These are phyloP conservation scores for Tremellales sp. DNA, from an alignment of 1,284 basidiomycete species.

Conservation along the genomic window DNA sequence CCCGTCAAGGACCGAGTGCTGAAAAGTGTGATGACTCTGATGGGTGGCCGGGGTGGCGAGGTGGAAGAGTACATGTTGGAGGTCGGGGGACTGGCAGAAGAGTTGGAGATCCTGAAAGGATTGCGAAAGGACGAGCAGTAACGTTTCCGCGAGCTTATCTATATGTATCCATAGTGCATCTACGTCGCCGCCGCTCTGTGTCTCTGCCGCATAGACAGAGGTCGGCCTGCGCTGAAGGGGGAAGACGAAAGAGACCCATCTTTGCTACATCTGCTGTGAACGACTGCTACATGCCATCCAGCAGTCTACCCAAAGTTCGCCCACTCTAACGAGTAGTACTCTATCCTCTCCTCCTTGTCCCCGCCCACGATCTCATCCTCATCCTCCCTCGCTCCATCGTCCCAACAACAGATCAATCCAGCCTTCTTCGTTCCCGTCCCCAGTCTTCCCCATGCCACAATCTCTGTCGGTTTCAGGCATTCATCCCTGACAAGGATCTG, in stretches of 20 bases:
- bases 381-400: constrained; percentile 51
- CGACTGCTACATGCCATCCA: not conserved
- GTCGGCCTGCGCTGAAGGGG: no score
- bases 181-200: no score
- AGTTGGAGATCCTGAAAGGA: constrained; percentile 5
- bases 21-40: constrained; percentile 8
- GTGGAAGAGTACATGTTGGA: constrained; percentile 12
- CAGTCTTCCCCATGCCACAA: constrained; percentile 89
- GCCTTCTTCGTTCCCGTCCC: constrained; percentile 98
- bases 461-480: constrained; percentile 74
- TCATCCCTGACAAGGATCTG: constrained; percentile 65
- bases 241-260: no score
- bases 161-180: no score
- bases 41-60: constrained; percentile 7
- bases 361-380: constrained; percentile 7
- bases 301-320: constrained; percentile 80
- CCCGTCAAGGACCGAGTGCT: constrained; percentile 3
- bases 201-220: no score
- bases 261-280: not conserved
- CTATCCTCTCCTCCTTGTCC: constrained; percentile 51
- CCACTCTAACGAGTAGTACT: constrained; percentile 85
- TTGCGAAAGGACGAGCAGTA: not conserved
- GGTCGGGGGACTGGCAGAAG: constrained; percentile 10
- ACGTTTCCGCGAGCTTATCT: no score
- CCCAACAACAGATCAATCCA: constrained; percentile 84